Evolutionary conservation across 2,329 filamentous ascomycete genomes (phyloP), one percentile per base, ranked within the genome.

Genomic region (Cordyceps sp.): DNA sequence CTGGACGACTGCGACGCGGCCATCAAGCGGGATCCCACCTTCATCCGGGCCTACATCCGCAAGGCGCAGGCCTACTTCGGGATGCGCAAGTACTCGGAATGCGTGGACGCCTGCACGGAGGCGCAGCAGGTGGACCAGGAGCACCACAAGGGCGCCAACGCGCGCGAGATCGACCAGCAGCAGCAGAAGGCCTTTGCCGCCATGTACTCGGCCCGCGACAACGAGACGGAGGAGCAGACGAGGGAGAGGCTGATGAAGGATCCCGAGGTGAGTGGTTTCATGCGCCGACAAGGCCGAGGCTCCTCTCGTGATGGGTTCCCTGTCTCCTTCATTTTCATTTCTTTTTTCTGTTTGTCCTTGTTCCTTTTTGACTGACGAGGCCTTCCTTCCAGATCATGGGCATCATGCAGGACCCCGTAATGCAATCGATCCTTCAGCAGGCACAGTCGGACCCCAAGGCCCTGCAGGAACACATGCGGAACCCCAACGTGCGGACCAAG

Each of bases 41-140:
- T 98, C 57, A 88, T 96, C 59, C 77, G 88, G 35, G 90, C 90
- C 7, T 96, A 96, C 58, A 79, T 98, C 46, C 79, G 90, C 53
- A 96, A 94, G 66, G 86, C 86, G 0, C 86, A 96, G 61, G 84
- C 85, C 26, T 83, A 88, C 56, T 85, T 90, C 44, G 85, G 85
- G 46, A 98, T 98, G 90, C 83, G 90, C 56, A 88, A 98, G 58
- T 96, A 93, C 66, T 93, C 78, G 56, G 88, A 86, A 55, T 92
- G 82, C 50, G 65, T 96, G 36, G 90, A 98, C 50, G 80, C 78
- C 7, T 93, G 86, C 61, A 73, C 73, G 25, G 82, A 85, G 51
- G 90, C 92, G 1, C 63, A 68, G 8, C 67, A 74, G 44, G 70
- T 92, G 37, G 90, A 98, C 54, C 67, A 66, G 36, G 72, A 74